Conservation (phyloP, 257 asterid species). For the Nicotiana obtusifolia region DNA sequence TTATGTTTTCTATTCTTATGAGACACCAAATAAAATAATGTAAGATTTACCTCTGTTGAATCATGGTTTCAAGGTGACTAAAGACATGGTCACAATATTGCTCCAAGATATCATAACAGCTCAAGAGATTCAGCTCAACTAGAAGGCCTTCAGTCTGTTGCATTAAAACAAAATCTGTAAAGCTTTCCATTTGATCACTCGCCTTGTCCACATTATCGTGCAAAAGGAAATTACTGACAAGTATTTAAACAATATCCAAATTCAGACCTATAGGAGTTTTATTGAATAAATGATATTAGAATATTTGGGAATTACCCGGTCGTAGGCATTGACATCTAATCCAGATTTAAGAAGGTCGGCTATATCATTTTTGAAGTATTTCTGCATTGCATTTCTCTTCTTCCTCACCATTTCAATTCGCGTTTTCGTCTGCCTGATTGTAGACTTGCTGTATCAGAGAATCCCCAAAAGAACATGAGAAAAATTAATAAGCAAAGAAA, state of each 20-base stretch:
- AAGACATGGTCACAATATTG: constrained; percentile 40
- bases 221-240: neutral
- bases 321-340: constrained; percentile 53
- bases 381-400: constrained; percentile 75
- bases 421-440: constrained; percentile 43
- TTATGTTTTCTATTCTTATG: neutral
- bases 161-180: neutral
- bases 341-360: constrained; percentile 62
- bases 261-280: neutral
- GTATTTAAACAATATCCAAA: neutral
- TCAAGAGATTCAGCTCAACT: constrained; percentile 45
- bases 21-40: neutral
- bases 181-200: neutral
- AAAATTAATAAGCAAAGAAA: neutral
- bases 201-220: neutral
- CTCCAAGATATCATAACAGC: constrained; percentile 60
- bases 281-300: neutral
- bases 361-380: constrained; percentile 65
- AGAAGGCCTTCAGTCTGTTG: constrained; percentile 65
- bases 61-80: constrained; percentile 45
- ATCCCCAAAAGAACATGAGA: neutral
- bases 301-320: constrained; percentile 42
- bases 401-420: constrained; percentile 54
- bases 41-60: constrained; percentile 45
- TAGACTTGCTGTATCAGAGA: constrained; percentile 51